Evolutionary conservation across 345 rosid genomes (phyloP).

Genomic region (Nasturtium officinale): DNA sequence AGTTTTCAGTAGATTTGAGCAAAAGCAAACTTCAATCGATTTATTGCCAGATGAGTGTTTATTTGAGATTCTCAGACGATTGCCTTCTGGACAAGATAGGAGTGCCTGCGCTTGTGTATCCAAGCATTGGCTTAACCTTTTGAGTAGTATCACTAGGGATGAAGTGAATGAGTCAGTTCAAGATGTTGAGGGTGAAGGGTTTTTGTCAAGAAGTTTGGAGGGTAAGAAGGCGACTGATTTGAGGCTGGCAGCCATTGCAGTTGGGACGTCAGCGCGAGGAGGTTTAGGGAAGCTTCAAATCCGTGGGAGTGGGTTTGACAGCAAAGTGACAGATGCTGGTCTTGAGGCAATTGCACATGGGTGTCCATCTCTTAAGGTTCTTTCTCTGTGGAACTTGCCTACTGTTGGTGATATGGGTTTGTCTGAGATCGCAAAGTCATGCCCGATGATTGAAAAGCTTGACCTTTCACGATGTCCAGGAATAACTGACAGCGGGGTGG

Average conservation of each 20-base stretch:
- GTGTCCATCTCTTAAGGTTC: constrained; percentile 78
- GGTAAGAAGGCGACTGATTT: constrained; percentile 88
- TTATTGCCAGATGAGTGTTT: constrained; percentile 92
- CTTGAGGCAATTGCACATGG: constrained; percentile 74
- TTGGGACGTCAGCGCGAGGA: constrained; percentile 83
- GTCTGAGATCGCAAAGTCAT: constrained; percentile 70
- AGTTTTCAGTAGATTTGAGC: constrained; percentile 61
- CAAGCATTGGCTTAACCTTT: constrained; percentile 83
- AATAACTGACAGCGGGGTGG: constrained; percentile 63
- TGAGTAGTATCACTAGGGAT: constrained; percentile 62
- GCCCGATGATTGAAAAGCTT: constrained; percentile 75
- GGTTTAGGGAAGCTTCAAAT: constrained; percentile 88
- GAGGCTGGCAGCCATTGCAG: constrained; percentile 82
- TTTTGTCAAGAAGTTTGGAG: constrained; percentile 76
- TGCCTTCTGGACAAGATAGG: constrained; percentile 79
- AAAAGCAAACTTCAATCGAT: constrained; percentile 65
- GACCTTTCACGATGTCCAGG: constrained; percentile 73
- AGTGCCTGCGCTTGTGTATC: constrained; percentile 83
- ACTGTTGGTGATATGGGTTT: constrained; percentile 69
- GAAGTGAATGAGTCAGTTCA: constrained; percentile 50
- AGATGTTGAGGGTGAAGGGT: constrained; percentile 61
- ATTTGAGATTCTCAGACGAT: constrained; percentile 79
- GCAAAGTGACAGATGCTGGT: constrained; percentile 69
- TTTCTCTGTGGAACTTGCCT: constrained; percentile 82
- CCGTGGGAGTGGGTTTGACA: constrained; percentile 63